phyloP scores from a whole-genome alignment of 208 protist species.

The Wallacemonas rigidus region DNA sequence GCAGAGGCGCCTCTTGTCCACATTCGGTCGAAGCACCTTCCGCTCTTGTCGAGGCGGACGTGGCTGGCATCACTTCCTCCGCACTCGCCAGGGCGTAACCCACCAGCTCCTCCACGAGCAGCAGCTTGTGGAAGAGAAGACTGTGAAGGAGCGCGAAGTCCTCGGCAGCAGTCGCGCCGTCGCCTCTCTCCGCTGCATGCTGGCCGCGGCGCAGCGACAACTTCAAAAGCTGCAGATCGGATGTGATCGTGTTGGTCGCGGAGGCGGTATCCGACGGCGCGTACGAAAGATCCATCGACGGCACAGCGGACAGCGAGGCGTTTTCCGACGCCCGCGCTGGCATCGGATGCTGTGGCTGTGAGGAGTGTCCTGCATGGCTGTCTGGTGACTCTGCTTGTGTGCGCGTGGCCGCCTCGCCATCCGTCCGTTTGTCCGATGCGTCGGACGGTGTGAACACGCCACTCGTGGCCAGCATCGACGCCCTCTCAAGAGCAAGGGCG shows the following conservation, averaged over 20 bases:
- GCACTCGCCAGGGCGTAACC: constrained; percentile 33
- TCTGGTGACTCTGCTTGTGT: no score
- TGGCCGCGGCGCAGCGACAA: constrained; percentile 36
- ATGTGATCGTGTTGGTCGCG: constrained; percentile 20
- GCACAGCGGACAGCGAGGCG: not conserved
- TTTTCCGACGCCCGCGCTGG: not conserved
- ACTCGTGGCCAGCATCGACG: constrained; percentile 12
- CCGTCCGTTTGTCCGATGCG: not conserved
- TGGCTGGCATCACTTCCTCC: constrained; percentile 9
- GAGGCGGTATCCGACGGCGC: not conserved
- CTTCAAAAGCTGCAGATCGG: constrained; percentile 45
- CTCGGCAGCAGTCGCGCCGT: constrained; percentile 41
- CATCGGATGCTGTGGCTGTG: no score
- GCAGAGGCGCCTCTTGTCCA: no score
- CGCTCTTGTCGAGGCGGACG: no score
- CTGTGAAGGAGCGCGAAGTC: constrained; percentile 62
- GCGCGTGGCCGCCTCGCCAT: not conserved
- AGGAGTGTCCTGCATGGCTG: no score
- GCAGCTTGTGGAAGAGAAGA: constrained; percentile 55
- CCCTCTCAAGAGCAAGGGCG: constrained; percentile 18
- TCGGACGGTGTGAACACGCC: constrained; percentile 7
- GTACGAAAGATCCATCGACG: not conserved
- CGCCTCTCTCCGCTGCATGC: constrained; percentile 28
- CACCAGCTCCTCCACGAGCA: constrained; percentile 57
- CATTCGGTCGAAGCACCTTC: no score